Evolutionary conservation across 768 basidiomycete genomes (phyloP).

Genomic region (Tylopilus cervinicoccineus): DNA sequence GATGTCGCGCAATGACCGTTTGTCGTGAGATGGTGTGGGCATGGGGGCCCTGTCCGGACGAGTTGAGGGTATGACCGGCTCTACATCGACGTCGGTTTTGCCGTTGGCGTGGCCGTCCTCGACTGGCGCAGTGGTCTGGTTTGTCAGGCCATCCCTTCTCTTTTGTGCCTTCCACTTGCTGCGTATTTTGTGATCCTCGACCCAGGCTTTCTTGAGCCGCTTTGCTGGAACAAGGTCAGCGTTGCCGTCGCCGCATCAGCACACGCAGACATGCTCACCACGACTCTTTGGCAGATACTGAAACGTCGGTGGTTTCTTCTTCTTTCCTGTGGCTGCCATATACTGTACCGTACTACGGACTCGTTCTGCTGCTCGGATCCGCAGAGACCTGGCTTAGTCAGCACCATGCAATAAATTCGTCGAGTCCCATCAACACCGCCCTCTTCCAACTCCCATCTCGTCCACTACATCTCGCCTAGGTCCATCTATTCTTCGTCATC

Average conservation of each 20-base stretch:
- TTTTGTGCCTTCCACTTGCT: slow-evolving; percentile 76
- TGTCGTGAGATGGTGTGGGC: slow-evolving; percentile 5
- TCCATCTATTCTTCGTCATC: slow-evolving; percentile 48
- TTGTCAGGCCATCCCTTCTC: slow-evolving; percentile 40
- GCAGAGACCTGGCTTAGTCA: slow-evolving; percentile 24
- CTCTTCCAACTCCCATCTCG: slow-evolving; percentile 28
- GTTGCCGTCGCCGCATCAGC: background rate
- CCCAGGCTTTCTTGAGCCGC: slow-evolving; percentile 77
- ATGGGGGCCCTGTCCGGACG: slow-evolving; percentile 1
- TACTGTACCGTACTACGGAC: background rate
- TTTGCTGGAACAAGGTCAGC: slow-evolving; percentile 48
- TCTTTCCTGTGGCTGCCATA: slow-evolving; percentile 13
- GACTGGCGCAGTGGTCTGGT: slow-evolving; percentile 1
- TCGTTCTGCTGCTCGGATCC: background rate
- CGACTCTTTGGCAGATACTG: slow-evolving; percentile 58
- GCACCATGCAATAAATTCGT: slow-evolving; percentile 22
- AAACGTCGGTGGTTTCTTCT: slow-evolving; percentile 66
- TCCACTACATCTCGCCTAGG: slow-evolving; percentile 46
- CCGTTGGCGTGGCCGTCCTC: background rate
- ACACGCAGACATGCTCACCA: slow-evolving; percentile 41
- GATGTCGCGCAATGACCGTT: slow-evolving; percentile 52
- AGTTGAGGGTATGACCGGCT: background rate
- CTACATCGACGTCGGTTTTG: background rate
- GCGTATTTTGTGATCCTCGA: slow-evolving; percentile 72
- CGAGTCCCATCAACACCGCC: slow-evolving; percentile 11